Conservation (phyloP, 2,329 filamentous ascomycete species). For the Ophiocordyceps camponoti-floridani region DNA sequence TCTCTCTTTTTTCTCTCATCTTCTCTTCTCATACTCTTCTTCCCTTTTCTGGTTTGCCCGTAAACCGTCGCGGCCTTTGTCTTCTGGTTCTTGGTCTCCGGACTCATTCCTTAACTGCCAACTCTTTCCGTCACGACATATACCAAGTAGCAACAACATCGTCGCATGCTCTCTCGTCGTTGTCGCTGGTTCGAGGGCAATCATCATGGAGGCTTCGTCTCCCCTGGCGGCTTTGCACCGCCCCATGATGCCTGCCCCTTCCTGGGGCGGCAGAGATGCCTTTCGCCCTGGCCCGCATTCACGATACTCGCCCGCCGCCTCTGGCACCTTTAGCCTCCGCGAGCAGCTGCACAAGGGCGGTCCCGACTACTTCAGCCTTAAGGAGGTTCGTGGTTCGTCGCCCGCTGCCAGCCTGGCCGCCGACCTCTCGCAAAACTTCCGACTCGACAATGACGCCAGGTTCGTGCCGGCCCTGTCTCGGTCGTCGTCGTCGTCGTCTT, state of each 20-base stretch:
- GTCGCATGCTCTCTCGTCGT: constrained; percentile 1
- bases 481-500: neutral
- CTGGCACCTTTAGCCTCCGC: constrained; percentile 32
- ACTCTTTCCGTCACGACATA: constrained; percentile 7
- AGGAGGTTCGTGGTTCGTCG: constrained; percentile 66
- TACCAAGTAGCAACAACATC: constrained; percentile 9
- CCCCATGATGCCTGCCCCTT: constrained; percentile 39
- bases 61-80: neutral
- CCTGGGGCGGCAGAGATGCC: constrained; percentile 38
- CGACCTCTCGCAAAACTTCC: constrained; percentile 92
- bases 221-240: constrained; percentile 85
- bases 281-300: constrained; percentile 38
- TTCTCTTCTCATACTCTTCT: constrained; percentile 2
- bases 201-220: constrained; percentile 83
- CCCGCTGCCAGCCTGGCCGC: constrained; percentile 81
- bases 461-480: constrained; percentile 23
- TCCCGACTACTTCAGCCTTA: constrained; percentile 68
- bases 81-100: neutral
- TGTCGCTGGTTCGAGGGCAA: constrained; percentile 6
- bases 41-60: constrained; percentile 1
- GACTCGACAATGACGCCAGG: constrained; percentile 73
- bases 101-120: constrained; percentile 2
- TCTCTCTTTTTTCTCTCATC: constrained; percentile 2
- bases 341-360: constrained; percentile 45
- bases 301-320: constrained; percentile 44